Conservation (phyloP, 768 basidiomycete genomes). For the Leccinum broughii region DNA sequence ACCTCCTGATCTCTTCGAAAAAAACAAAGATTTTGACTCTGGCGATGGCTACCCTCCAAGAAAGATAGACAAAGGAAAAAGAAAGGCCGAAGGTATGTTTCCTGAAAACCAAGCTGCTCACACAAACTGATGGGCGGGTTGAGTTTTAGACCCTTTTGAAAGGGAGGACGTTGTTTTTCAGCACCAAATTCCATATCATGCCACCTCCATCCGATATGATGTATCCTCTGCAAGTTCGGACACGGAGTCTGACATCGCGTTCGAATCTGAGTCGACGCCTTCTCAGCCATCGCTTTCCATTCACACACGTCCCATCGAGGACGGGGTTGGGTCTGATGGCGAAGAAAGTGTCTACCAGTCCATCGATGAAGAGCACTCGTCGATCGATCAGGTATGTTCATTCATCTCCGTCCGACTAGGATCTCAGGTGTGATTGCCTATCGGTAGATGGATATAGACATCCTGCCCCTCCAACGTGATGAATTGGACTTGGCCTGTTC, state of each 20-base stretch:
- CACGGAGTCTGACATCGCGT: neutral
- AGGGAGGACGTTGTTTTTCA: neutral
- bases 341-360: slow-evolving; percentile 21
- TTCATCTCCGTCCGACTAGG: neutral
- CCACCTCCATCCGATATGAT: neutral
- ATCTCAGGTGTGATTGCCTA: neutral
- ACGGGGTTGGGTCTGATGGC: slow-evolving; percentile 1
- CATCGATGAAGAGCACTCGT: slow-evolving; percentile 4
- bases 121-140: neutral
- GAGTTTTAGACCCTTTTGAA: slow-evolving; percentile 14
- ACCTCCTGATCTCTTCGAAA: slow-evolving; percentile 21
- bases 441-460: slow-evolving; percentile 23
- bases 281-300: slow-evolving; percentile 3
- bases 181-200: neutral
- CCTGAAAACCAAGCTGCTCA: neutral
- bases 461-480: slow-evolving; percentile 4
- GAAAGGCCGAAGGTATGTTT: slow-evolving; percentile 18
- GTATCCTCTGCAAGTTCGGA: slow-evolving; percentile 11
- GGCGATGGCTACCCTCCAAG: slow-evolving; percentile 1
- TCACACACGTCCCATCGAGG: neutral
- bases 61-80: slow-evolving; percentile 22
- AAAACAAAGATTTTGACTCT: neutral
- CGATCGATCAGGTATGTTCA: slow-evolving; percentile 13
- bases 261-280: slow-evolving; percentile 3
- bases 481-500: slow-evolving; percentile 26